Conservation (phyloP, 352 stramenopile genomes). For the Albugo laibachii region DNA sequence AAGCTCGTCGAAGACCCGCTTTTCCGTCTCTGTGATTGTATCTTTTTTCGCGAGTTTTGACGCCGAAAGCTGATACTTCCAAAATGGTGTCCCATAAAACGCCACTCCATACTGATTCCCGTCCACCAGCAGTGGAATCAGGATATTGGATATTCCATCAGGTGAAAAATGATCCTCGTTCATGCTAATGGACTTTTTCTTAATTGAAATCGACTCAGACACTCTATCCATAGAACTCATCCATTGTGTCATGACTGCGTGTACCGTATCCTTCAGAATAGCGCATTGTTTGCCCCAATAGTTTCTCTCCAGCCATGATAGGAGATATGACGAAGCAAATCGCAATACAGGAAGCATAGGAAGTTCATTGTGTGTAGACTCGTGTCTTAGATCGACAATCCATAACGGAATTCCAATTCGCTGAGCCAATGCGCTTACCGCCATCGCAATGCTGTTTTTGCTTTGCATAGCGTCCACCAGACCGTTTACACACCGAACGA, state of each 20-base stretch:
- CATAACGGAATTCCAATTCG: constrained; percentile 83
- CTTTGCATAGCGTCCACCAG: constrained; percentile 54
- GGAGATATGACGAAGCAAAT: constrained; percentile 67
- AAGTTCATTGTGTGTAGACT: constrained; percentile 85
- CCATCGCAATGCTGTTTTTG: constrained; percentile 48
- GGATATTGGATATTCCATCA: constrained; percentile 18
- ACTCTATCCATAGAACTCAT: background rate
- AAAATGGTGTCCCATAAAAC: background rate
- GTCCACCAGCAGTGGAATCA: constrained; percentile 37
- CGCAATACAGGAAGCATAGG: constrained; percentile 77
- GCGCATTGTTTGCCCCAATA: constrained; percentile 77
- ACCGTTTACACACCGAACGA: constrained; percentile 71
- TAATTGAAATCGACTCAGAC: background rate
- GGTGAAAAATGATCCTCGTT: background rate
- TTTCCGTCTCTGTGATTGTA: background rate
- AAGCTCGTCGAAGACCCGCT: background rate
- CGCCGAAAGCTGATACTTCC: background rate
- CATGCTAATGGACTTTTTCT: background rate
- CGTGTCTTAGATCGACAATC: constrained; percentile 86
- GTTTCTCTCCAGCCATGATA: constrained; percentile 71
- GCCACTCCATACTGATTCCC: constrained; percentile 29
- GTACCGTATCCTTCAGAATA: constrained; percentile 22
- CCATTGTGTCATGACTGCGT: constrained; percentile 7
- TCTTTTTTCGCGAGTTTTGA: background rate
- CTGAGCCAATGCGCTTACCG: constrained; percentile 56